phyloP scores from a whole-genome alignment of 768 basidiomycete genomes.

The Leccinum longicurvipes region DNA sequence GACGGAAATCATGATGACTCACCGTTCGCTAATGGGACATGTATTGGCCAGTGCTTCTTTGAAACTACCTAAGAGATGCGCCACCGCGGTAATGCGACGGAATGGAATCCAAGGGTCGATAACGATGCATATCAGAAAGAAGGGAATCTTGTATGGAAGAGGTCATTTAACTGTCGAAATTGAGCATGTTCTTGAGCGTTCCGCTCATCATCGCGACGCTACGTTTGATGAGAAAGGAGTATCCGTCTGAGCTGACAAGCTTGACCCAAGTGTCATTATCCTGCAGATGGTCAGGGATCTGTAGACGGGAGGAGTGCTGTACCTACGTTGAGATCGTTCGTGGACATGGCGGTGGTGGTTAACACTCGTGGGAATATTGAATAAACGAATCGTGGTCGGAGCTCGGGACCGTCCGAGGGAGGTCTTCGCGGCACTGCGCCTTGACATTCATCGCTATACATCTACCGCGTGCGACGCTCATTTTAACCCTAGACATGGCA shows the following conservation, averaged over 20 bases:
- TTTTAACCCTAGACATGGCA: conserved; percentile 28
- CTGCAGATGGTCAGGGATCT: conserved; percentile 4
- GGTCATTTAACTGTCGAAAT: conserved; percentile 54
- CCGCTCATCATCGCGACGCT: conserved; percentile 76
- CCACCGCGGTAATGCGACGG: conserved; percentile 7
- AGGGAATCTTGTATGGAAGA: conserved; percentile 5
- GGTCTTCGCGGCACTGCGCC: neutral
- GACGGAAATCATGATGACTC: conserved; percentile 16
- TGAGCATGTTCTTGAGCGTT: conserved; percentile 79
- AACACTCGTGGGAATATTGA: conserved; percentile 21
- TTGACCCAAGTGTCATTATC: conserved; percentile 63
- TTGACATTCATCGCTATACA: conserved; percentile 11
- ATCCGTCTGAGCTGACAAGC: conserved; percentile 75
- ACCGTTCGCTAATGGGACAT: conserved; percentile 73
- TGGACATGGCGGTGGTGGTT: conserved; percentile 15
- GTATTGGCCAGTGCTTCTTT: conserved; percentile 70
- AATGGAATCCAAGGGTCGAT: conserved; percentile 7
- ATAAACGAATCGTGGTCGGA: conserved; percentile 9
- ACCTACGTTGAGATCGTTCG: conserved; percentile 19
- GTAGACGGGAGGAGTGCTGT: neutral
- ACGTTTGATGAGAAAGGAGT: conserved; percentile 72
- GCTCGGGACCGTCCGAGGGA: conserved; percentile 7
- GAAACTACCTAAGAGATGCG: conserved; percentile 54
- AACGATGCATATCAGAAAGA: conserved; percentile 9
- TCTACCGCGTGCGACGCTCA: conserved; percentile 12